Conservation (phyloP, 2,329 filamentous ascomycete genomes). For the Botrytis sinoallii region DNA sequence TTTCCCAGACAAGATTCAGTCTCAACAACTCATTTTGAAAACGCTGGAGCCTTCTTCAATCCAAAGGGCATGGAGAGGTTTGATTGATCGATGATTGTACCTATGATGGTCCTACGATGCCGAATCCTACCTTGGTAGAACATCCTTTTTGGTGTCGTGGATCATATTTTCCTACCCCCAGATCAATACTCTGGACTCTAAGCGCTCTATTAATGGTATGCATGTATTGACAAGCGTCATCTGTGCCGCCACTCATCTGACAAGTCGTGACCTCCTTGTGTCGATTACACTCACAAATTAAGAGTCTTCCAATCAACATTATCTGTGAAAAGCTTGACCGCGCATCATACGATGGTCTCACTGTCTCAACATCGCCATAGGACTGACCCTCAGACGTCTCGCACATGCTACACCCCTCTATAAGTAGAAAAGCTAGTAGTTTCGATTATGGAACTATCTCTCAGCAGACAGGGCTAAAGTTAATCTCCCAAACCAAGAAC, state of each 20-base stretch:
- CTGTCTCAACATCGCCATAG: slow-evolving; percentile 12
- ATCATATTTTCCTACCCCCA: neutral
- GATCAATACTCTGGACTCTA: neutral
- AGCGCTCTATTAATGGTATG: neutral
- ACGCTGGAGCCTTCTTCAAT: neutral
- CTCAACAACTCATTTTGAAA: neutral
- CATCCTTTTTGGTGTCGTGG: neutral
- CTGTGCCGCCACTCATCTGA: neutral
- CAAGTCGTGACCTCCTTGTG: slow-evolving; percentile 5
- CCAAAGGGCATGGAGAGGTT: neutral
- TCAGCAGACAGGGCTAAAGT: neutral
- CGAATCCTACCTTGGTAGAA: neutral
- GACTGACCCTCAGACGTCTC: slow-evolving; percentile 8
- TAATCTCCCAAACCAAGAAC: neutral
- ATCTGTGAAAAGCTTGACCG: neutral
- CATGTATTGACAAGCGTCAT: neutral
- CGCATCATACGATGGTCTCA: neutral
- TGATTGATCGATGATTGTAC: neutral
- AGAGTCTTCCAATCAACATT: slow-evolving; percentile 1
- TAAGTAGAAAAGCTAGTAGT: neutral
- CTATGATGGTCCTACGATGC: neutral
- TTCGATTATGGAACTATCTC: neutral
- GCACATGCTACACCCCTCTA: neutral
- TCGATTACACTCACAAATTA: neutral
- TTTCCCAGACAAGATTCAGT: slow-evolving; percentile 13